Base-by-base conservation (phyloP, 2,329 filamentous ascomycete genomes). In the Emericellopsis cladophorae region DNA sequence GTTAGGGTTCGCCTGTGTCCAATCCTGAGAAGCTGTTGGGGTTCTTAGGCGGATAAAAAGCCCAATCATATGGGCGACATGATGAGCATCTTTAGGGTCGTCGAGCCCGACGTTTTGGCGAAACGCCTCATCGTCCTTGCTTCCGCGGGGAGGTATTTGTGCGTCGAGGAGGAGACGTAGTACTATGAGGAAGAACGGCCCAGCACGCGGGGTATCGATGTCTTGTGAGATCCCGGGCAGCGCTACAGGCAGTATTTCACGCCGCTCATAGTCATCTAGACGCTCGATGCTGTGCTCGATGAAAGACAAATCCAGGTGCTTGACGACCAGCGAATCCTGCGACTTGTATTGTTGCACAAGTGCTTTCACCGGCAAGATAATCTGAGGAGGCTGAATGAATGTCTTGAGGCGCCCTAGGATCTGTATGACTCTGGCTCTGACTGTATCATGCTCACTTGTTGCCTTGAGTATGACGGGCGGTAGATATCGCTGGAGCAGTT, bases 331-430 rank as follows among this genome's bases (percentile, higher is more conserved):
- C 11, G 80, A 81, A 32, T 78, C 69, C 31, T 76, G 77, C 18
- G 84, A 54, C 59, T 93, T 94, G 69, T 94, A 95, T 58, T 96
- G 92, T 50, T 88, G 81, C 41, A 96, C 61, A 15, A 98, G 70
- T 14, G 80, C 77, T n/a, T 77, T 74, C 11, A 96, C 88, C 0
- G 92, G 92, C 6, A 98, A 67, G 41, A 89, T 71, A 47, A 95
- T 78, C 70, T 64, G 59, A 7, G 65, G 64, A 5, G 70, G 61
- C 44, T 74, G 63, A 29, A 73, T 67, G 34, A 76, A 75, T 3
- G 68, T 69, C 45, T 68, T 73, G 29, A 76, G 58, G n/a, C 68
- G 64, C 37, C 66, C 60, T 34, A 69, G 64, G 41, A 72, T 65
- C 34, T 67, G 61, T 11, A 76, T 67, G 3, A 72, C 78, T 65